Evolutionary conservation across 768 basidiomycete species (phyloP).

Genomic region (Tricholoma sp.): DNA sequence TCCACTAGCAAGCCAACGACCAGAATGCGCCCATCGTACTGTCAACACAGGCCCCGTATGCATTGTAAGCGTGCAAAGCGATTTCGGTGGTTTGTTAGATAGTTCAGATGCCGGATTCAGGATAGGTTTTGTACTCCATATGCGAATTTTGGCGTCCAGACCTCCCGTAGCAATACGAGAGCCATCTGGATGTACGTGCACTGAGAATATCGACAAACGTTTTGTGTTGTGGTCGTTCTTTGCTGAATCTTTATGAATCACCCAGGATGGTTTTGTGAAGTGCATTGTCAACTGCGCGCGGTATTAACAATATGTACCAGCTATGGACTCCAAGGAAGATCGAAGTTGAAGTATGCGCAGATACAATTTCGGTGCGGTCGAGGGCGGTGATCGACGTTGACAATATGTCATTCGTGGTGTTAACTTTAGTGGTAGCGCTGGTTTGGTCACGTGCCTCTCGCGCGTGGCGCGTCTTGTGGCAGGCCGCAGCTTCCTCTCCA

Average conservation of each 20-base stretch:
- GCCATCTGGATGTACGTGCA: conserved; percentile 93
- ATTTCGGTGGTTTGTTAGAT: conserved; percentile 74
- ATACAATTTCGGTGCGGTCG: not conserved
- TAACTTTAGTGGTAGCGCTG: no score
- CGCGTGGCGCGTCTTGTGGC: no score
- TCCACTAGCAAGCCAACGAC: conserved; percentile 91
- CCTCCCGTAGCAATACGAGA: conserved; percentile 97
- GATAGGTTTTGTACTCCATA: conserved; percentile 79
- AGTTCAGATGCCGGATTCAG: conserved; percentile 65
- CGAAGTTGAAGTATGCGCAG: no score
- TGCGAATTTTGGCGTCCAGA: conserved; percentile 11
- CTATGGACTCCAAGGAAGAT: not conserved
- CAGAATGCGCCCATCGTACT: conserved; percentile 92
- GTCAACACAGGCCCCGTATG: conserved; percentile 92
- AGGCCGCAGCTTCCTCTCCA: no score
- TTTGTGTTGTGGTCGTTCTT: conserved; percentile 61
- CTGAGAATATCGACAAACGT: conserved; percentile 82
- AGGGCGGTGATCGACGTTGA: not conserved
- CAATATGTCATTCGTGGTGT: no score
- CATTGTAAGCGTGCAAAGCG: conserved; percentile 86
- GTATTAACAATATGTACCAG: not conserved
- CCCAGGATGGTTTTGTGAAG: conserved; percentile 88
- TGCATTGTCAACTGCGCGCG: conserved; percentile 45
- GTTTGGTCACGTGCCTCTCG: no score
- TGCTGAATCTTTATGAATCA: conserved; percentile 71